Conservation (phyloP, 306 rosid genomes). For the Trifolium dubium region DNA sequence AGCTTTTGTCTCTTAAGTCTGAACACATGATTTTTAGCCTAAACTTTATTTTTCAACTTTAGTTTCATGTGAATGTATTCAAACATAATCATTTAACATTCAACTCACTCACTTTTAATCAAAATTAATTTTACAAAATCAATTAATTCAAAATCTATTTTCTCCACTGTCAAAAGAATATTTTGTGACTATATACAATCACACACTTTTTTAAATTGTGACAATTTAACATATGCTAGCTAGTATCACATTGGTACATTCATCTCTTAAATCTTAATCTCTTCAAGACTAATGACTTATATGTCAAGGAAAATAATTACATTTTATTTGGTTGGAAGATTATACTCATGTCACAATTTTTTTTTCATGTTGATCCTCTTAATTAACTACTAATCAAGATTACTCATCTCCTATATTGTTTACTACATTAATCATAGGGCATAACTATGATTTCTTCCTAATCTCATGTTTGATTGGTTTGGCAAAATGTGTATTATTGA, state of each 20-base stretch:
- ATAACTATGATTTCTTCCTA: neutral
- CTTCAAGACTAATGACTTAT: neutral
- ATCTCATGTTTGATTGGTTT: slow-evolving; percentile 20
- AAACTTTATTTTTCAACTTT: neutral
- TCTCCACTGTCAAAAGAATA: no score
- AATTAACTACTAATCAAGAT: slow-evolving; percentile 3
- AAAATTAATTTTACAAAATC: neutral
- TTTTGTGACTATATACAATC: neutral
- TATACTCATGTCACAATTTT: neutral
- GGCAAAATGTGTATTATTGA: neutral
- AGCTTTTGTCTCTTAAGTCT: neutral
- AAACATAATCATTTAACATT: neutral
- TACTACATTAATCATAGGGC: neutral
- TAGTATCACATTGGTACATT: slow-evolving; percentile 8
- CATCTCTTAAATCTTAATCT: slow-evolving; percentile 12
- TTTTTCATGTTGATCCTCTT: slow-evolving; percentile 4
- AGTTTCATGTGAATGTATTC: neutral
- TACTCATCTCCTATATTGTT: neutral
- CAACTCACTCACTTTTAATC: neutral
- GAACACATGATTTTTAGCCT: neutral
- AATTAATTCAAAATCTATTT: no score
- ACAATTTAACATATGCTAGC: neutral
- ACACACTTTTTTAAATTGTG: neutral
- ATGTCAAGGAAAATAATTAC: neutral
- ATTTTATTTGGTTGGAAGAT: neutral